These are phyloP conservation scores for Mallotus repandus DNA, from an alignment of 441 rosid genomes.

Conservation along the genomic window DNA sequence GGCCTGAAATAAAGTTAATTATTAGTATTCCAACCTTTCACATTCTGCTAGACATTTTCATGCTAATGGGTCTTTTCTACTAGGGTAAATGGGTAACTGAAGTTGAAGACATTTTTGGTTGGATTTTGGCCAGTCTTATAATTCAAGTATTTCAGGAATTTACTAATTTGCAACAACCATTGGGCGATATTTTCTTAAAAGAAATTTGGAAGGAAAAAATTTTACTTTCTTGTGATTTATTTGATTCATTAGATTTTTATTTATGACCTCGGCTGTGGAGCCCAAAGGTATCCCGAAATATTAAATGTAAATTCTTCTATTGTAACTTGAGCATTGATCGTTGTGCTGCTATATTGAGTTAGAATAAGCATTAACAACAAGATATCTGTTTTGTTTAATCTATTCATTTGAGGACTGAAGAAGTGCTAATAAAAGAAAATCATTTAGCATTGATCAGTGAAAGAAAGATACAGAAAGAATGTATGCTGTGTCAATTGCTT, in stretches of 20 bases:
- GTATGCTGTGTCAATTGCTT: neutral
- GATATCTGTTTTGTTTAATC: too few relatives aligned
- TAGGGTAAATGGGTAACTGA: neutral
- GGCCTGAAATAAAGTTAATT: neutral
- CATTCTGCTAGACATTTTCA: neutral
- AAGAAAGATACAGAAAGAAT: neutral
- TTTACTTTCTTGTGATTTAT: neutral
- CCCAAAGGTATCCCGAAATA: neutral
- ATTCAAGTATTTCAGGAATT: conserved; percentile 1
- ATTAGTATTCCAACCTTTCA: neutral
- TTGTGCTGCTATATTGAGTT: neutral
- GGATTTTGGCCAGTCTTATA: neutral
- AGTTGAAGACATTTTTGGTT: neutral
- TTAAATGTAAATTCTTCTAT: neutral
- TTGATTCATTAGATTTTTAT: neutral
- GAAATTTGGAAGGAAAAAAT: neutral
- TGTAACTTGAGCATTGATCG: neutral
- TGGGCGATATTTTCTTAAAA: neutral
- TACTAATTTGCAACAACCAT: neutral
- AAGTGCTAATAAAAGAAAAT: neutral
- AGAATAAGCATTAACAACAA: too few relatives aligned
- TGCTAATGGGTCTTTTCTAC: neutral
- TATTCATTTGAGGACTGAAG: too few relatives aligned
- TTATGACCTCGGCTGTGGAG: neutral
- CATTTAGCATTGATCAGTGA: neutral